Conservation (phyloP, 176 grass and related monocot genomes). For the Poa annua region DNA sequence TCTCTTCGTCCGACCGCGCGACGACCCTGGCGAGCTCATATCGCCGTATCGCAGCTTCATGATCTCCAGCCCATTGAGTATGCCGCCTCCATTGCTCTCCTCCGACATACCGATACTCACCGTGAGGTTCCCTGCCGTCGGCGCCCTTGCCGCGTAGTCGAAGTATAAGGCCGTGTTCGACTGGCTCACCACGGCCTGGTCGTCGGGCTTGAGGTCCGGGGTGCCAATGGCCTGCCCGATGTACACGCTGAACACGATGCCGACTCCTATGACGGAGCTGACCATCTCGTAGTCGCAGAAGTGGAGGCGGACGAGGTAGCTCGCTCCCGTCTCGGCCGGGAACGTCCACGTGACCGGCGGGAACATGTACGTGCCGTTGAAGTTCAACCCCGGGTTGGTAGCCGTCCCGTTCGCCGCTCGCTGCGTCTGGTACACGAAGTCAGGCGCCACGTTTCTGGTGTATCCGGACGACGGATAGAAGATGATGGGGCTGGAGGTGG, state of each 20-base stretch:
- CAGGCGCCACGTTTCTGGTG: conserved; percentile 44
- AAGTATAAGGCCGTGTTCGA: conserved; percentile 38
- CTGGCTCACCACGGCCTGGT: background rate
- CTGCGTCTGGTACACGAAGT: conserved; percentile 51
- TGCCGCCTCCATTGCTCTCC: conserved; percentile 22
- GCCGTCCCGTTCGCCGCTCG: background rate
- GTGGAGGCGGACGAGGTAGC: conserved; percentile 69
- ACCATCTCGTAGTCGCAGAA: conserved; percentile 56
- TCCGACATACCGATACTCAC: conserved; percentile 41
- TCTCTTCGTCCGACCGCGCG: background rate
- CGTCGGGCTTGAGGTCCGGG: background rate
- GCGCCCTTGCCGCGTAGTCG: conserved; percentile 47
- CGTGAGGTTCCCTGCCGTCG: conserved; percentile 36
- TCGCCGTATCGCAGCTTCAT: conserved; percentile 47
- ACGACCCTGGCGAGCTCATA: background rate
- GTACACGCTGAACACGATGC: conserved; percentile 53
- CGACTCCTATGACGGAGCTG: background rate
- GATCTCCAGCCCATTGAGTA: conserved; percentile 84
- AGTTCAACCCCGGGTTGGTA: background rate
- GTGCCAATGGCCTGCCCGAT: conserved; percentile 29
- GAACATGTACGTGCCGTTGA: conserved; percentile 69
- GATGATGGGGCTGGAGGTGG: background rate
- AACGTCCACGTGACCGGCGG: conserved; percentile 58
- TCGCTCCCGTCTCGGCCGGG: conserved; percentile 5
- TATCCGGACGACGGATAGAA: background rate